These are phyloP conservation scores for Neurospora intermedia DNA, from an alignment of 495 filamentous ascomycete species.

Conservation along the genomic window DNA sequence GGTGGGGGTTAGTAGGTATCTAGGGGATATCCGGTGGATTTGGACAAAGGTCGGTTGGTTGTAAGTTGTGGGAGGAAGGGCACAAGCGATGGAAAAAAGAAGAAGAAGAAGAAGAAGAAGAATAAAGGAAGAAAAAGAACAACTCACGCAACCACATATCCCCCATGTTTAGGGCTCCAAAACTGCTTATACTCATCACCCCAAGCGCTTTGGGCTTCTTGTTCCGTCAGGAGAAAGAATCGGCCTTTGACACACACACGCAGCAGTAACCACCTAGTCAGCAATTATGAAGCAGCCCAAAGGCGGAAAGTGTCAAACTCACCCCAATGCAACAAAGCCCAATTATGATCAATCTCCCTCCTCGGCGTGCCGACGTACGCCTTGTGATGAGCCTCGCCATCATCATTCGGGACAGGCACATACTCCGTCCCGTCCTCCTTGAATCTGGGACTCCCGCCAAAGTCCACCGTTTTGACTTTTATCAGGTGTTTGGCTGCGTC, in stretches of 20 bases:
- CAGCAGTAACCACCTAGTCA: background rate
- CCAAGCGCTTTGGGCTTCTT: background rate
- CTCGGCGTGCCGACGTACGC: background rate
- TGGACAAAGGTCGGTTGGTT: too few relatives aligned
- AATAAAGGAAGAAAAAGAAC: background rate
- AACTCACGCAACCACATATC: constrained; percentile 3
- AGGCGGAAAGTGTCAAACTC: background rate
- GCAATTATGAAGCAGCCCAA: background rate
- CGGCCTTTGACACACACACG: background rate
- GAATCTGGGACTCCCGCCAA: background rate
- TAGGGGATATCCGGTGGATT: too few relatives aligned
- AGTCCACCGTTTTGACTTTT: background rate
- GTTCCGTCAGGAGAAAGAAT: constrained; percentile 1
- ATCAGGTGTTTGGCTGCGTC: constrained; percentile 1
- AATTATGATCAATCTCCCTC: constrained; percentile 2
- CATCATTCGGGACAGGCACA: background rate
- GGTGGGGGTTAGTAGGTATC: background rate
- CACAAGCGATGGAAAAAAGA: too few relatives aligned
- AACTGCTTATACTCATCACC: background rate
- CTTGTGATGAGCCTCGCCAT: background rate
- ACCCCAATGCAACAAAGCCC: constrained; percentile 4
- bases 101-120: background rate
- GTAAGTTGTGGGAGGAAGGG: too few relatives aligned
- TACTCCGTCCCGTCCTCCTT: background rate
- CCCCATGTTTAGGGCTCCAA: background rate